These are phyloP conservation scores for Passiflora organensis DNA, from an alignment of 345 rosid genomes.

Conservation along the genomic window DNA sequence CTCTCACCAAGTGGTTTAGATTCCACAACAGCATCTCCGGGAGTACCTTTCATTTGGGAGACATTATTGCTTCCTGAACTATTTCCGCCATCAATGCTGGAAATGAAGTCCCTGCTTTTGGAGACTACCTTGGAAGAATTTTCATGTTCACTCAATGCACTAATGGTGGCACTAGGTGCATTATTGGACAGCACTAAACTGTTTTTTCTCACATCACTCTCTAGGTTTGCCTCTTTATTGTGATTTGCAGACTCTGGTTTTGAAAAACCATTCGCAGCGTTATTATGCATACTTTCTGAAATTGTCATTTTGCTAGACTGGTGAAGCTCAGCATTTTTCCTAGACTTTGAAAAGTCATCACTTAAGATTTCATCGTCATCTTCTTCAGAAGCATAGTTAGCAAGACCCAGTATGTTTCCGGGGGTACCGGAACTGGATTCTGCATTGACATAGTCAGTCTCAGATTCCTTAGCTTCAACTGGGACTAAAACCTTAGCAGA, in stretches of 20 bases:
- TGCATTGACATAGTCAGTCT: conserved; percentile 35
- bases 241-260: conserved; percentile 25
- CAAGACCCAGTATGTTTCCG: conserved; percentile 88
- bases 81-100: conserved; percentile 25
- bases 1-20: conserved; percentile 24
- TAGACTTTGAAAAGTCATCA: conserved; percentile 27
- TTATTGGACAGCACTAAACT: conserved; percentile 19
- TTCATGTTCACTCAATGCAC: conserved; percentile 16
- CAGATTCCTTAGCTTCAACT: conserved; percentile 32
- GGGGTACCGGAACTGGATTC: conserved; percentile 52
- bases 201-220: conserved; percentile 18
- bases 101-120: conserved; percentile 18
- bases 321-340: conserved; percentile 24
- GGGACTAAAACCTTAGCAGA: conserved; percentile 49
- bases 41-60: conserved; percentile 23
- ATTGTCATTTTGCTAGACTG: conserved; percentile 30
- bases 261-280: conserved; percentile 34
- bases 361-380: conserved; percentile 51
- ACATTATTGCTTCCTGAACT: conserved; percentile 14
- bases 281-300: conserved; percentile 26
- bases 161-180: conserved; percentile 12
- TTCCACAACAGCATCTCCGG: conserved; percentile 3
- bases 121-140: conserved; percentile 14
- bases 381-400: conserved; percentile 86
- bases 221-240: conserved; percentile 11